Base-by-base conservation (phyloP, 139 green algal species). In the Picochlorum sp. region DNA sequence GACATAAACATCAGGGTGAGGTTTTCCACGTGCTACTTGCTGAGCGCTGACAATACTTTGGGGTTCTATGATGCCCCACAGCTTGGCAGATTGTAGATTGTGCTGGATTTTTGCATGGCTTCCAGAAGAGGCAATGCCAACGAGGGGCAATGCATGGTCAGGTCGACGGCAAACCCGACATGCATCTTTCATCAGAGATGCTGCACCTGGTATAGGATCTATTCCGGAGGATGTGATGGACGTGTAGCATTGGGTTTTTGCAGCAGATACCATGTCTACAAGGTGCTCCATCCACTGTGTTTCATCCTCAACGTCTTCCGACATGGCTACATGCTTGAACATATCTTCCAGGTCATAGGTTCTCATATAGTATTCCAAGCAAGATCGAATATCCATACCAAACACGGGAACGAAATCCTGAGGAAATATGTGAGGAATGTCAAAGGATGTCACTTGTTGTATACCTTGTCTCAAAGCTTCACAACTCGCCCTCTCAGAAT, bases 1-100 rank as follows among this genome's bases (percentile, higher is more conserved):
- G 10, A 88, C 18, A 68, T 90, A 94, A 14, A 94, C 81, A 52
- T 94, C 86, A 2, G 86, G 86, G 1, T 78, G 79, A 0, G 85
- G 85, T 67, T 92, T 92, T 31, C 85, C 85, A 16, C 70, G 69
- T 10, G 51, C 30, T 23, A 84, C 75, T 31, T 80, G 34, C 26
- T 73, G 54, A 13, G 72, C 77, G 31, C 70, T 80, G 11, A 84
- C 77, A 44, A 78, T 65, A 49, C 69, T 62, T 23, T 76, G 34
- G 0, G 49, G 21, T 6, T 81, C 63, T 6, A 86, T 66, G 2
- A 59, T 28, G 14, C 34, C 37, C 21, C 20, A 59, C 31, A 90
- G 77, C 2, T 81, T 80, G 30, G 69, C 70, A 41, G 31, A 52
- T 10, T 37, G 20, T 21, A 93, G 68, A 72, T 90, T 90, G 65